Percentiles rank a stretch among this genome's conserved stretches.
These are phyloP conservation scores for Microbotryum scabiosae DNA, from an alignment of 1,284 basidiomycete species.

Conservation along the genomic window DNA sequence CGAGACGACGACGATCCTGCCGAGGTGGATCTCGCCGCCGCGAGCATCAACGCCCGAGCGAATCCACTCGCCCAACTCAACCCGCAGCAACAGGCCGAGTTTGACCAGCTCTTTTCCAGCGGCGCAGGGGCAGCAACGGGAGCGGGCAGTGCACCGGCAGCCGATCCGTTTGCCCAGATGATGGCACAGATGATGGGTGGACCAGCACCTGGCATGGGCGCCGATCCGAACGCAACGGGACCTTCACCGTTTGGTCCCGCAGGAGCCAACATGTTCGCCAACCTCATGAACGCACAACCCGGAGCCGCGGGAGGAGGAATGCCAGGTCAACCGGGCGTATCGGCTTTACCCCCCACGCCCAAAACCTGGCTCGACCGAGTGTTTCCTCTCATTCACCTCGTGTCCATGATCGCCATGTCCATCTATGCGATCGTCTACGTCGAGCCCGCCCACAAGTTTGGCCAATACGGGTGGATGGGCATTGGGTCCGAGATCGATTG, in stretches of 20 bases:
- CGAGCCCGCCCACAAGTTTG: constrained; percentile 26
- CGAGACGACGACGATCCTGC: constrained; percentile 32
- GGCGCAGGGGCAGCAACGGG: background rate
- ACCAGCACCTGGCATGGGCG: background rate
- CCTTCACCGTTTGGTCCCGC: background rate
- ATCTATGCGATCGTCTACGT: constrained; percentile 29
- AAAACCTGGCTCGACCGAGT: constrained; percentile 32
- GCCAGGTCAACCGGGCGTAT: background rate
- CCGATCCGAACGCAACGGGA: background rate
- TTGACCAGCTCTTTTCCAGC: background rate
- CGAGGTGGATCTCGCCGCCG: constrained; percentile 31
- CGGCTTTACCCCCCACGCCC: constrained; percentile 24
- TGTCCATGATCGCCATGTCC: constrained; percentile 32
- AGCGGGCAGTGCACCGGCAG: background rate
- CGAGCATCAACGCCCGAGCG: background rate
- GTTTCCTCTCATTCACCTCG: constrained; percentile 32
- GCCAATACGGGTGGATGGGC: constrained; percentile 19
- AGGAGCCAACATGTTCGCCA: background rate
- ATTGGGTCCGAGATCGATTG: constrained; percentile 24
- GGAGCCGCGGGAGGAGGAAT: constrained; percentile 6
- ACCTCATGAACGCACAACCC: background rate
- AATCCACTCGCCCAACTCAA: constrained; percentile 1
- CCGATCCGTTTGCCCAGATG: constrained; percentile 30
- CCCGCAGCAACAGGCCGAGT: background rate
- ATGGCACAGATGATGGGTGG: constrained; percentile 27